Evolutionary conservation across 208 protist genomes (phyloP), one percentile per base, ranked within the genome.

Genomic region (Wallacemonas rigidus): DNA sequence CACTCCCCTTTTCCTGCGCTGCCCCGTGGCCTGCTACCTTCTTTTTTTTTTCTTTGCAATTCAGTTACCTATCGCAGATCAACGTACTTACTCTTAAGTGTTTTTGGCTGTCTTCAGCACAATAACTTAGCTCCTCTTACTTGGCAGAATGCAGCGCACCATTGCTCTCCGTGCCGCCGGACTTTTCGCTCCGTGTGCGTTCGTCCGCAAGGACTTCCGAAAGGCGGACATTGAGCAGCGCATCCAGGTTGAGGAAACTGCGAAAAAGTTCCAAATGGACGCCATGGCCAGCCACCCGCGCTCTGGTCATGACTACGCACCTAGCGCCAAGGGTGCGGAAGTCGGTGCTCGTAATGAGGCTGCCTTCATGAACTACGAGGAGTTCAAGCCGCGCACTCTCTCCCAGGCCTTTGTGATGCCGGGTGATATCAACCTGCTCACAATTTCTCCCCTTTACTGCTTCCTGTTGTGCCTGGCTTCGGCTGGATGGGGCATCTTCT

Each of bases 331-430:
- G 74, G 91, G 88, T 68, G 87, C 85, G 7, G 91, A 96, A 55
- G 91, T 94, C 9, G 91, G 91, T 47, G 88, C 91, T 15, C 86
- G 91, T 69, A 96, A 96, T 76, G 91, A 96, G 74, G 88, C 91
- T 2, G 91, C 88, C 6, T 93, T 86, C 74, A 93, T 96, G 82
- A 90, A 94, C 77, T 96, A 94, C 74, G 82, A 87, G 55, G 64
- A 74, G 44, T 87, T 92, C 69, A 80, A 62, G 14, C 88, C 88
- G 7, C 55, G 48, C 7, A 87, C 85, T 26, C 58, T 96, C 5
- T 74, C 79, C 7, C 83, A 82, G 15, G 81, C 71, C 7, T 77
- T 93, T 44, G 91, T 78, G 68, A 94, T 90, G 85, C 91, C 91
- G 1, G 80, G 85, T 40, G n/a, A 76, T 48, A 72, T 96, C 67